Percentiles rank a stretch among this genome's conserved stretches.
These are phyloP conservation scores for Hypomontagnella monticulosa DNA, from an alignment of 495 filamentous ascomycete genomes.

Conservation along the genomic window DNA sequence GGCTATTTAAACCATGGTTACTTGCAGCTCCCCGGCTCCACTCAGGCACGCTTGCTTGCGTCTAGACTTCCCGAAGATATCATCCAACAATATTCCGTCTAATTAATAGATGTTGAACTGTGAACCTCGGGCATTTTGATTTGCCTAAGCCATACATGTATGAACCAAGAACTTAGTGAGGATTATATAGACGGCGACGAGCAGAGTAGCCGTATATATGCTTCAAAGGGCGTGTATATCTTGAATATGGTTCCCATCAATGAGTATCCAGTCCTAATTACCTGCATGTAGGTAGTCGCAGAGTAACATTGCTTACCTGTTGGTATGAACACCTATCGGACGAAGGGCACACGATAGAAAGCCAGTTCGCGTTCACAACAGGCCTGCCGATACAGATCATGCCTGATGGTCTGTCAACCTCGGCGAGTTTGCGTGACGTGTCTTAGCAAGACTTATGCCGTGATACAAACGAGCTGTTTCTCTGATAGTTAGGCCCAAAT, in stretches of 20 bases:
- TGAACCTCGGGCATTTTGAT: slow-evolving; percentile 26
- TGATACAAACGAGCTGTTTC: slow-evolving; percentile 5
- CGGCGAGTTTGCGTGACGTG: slow-evolving; percentile 20
- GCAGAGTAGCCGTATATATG: too few species aligned
- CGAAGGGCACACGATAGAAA: background rate
- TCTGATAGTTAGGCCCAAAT: background rate
- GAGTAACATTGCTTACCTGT: background rate
- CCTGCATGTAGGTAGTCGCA: too few species aligned
- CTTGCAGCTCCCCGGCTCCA: slow-evolving; percentile 28
- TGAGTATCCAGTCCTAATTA: too few species aligned
- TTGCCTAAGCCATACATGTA: slow-evolving; percentile 19
- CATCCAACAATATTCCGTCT: slow-evolving; percentile 22
- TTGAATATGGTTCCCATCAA: too few species aligned
- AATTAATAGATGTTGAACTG: too few species aligned
- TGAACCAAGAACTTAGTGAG: background rate
- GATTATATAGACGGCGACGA: too few species aligned
- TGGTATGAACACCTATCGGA: background rate
- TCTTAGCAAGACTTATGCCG: slow-evolving; percentile 9
- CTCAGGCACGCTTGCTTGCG: slow-evolving; percentile 36
- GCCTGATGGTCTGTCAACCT: slow-evolving; percentile 23
- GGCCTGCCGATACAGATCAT: slow-evolving; percentile 15
- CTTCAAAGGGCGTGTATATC: too few species aligned
- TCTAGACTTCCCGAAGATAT: slow-evolving; percentile 25
- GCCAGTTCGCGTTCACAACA: slow-evolving; percentile 1
- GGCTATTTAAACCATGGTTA: slow-evolving; percentile 15